A percentile compares a stretch with the other conserved stretches of the same genome.
These are phyloP conservation scores for Calcarisporium arbuscula DNA, from an alignment of 2,329 filamentous ascomycete species.

Conservation along the genomic window DNA sequence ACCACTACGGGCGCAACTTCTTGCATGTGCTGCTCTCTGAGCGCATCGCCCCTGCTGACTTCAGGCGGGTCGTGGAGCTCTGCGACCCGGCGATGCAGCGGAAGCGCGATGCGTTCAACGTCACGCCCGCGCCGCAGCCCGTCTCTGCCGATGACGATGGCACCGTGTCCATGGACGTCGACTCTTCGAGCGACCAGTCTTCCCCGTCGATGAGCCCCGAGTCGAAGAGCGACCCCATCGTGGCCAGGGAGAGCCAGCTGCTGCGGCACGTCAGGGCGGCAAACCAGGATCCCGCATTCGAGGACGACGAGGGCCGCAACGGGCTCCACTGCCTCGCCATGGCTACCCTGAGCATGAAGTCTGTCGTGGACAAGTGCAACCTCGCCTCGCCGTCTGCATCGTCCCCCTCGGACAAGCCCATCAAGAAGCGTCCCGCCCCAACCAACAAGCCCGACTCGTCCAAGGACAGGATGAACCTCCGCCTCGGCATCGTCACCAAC, in stretches of 20 bases:
- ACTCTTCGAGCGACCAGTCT: constrained; percentile 4
- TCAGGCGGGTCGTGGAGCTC: constrained; percentile 25
- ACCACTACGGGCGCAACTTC: constrained; percentile 47
- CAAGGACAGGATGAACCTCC: constrained; percentile 20
- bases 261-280: constrained; percentile 16
- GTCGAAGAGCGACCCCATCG: constrained; percentile 4
- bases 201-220: constrained; percentile 5
- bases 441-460: constrained; percentile 21
- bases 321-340: constrained; percentile 53
- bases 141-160: too few species aligned
- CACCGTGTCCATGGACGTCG: constrained; percentile 5
- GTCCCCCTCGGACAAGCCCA: constrained; percentile 3
- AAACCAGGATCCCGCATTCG: constrained; percentile 10
- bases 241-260: constrained; percentile 15
- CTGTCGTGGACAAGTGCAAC: constrained; percentile 26
- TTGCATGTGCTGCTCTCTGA: constrained; percentile 37
- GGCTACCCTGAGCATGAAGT: constrained; percentile 37
- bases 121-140: constrained; percentile 20
- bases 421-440: constrained; percentile 7
- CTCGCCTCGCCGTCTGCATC: too few species aligned
- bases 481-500: constrained; percentile 16
- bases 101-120: constrained; percentile 44
- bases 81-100: constrained; percentile 25
- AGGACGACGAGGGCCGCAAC: constrained; percentile 42
- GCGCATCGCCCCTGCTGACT: constrained; percentile 18